These are phyloP conservation scores for Westerdykella sp. DNA, from an alignment of 2,329 filamentous ascomycete species.

Conservation along the genomic window DNA sequence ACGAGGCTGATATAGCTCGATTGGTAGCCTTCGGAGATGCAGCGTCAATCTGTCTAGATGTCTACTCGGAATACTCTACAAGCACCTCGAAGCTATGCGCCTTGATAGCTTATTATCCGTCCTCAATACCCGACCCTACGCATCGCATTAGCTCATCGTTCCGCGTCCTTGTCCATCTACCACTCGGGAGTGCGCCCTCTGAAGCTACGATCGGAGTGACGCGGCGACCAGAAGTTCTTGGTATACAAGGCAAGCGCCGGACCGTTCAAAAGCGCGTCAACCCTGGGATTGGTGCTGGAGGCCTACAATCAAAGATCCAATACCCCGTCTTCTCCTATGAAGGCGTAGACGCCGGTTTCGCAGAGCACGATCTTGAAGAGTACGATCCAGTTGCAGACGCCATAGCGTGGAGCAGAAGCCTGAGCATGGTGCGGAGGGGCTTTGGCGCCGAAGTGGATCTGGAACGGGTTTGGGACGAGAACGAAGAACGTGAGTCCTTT, in stretches of 20 bases:
- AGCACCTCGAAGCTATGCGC: conserved; percentile 48
- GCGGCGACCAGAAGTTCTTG: conserved; percentile 46
- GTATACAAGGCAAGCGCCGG: conserved; percentile 47
- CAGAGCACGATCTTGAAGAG: conserved; percentile 62
- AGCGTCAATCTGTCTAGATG: conserved; percentile 53
- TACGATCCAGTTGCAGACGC: conserved; percentile 59
- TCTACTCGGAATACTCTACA: conserved; percentile 51
- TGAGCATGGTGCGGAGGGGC: conserved; percentile 54
- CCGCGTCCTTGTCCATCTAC: conserved; percentile 53
- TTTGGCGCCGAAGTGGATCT: conserved; percentile 48
- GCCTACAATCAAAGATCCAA: conserved; percentile 38
- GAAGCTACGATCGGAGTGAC: conserved; percentile 46
- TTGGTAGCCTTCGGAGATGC: conserved; percentile 55
- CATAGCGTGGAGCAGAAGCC: conserved; percentile 63
- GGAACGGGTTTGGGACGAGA: conserved; percentile 42
- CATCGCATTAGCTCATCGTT: conserved; percentile 41
- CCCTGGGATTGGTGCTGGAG: conserved; percentile 46
- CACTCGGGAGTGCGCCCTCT: conserved; percentile 28
- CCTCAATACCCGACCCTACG: conserved; percentile 49
- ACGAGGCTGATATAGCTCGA: neutral
- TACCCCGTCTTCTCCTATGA: conserved; percentile 51
- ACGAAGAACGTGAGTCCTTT: conserved; percentile 26
- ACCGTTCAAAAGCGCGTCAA: conserved; percentile 46
- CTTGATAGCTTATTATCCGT: conserved; percentile 59
- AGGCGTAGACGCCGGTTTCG: conserved; percentile 58